These are phyloP conservation scores for Pythium sukuiense DNA, from an alignment of 352 stramenopile species.

Conservation along the genomic window DNA sequence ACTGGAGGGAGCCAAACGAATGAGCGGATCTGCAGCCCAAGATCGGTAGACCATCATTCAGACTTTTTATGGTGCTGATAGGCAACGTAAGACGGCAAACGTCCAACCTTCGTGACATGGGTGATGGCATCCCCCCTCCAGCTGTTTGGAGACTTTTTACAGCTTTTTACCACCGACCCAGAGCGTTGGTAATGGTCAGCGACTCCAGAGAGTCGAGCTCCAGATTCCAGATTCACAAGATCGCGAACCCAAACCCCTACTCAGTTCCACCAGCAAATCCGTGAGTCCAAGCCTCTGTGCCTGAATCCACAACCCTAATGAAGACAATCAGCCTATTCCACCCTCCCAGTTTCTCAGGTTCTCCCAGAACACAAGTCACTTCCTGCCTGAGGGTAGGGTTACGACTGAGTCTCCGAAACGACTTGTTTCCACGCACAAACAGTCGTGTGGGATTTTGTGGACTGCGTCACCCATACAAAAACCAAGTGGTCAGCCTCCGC, in stretches of 20 bases:
- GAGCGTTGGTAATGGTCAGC: slow-evolving; percentile 7
- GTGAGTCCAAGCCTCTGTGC: slow-evolving; percentile 1
- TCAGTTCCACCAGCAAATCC: not conserved
- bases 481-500: not conserved
- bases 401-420: not conserved
- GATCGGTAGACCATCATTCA: slow-evolving; percentile 12
- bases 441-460: not conserved
- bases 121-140: slow-evolving; percentile 4
- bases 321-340: not conserved
- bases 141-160: slow-evolving; percentile 13
- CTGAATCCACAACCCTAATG: not conserved
- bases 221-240: not conserved
- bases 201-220: not conserved
- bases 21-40: slow-evolving; percentile 12
- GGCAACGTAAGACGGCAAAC: slow-evolving; percentile 5
- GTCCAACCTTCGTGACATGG: slow-evolving; percentile 13
- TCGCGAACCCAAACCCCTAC: not conserved
- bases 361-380: not conserved
- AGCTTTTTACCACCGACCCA: slow-evolving; percentile 14
- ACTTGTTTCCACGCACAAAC: not conserved
- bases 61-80: slow-evolving; percentile 4
- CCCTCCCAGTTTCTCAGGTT: slow-evolving; percentile 1
- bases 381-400: not conserved
- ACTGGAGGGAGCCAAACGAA: slow-evolving; percentile 2
- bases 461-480: not conserved